Evolutionary conservation across 768 basidiomycete species (phyloP).

Genomic region (Suillus weaverae): DNA sequence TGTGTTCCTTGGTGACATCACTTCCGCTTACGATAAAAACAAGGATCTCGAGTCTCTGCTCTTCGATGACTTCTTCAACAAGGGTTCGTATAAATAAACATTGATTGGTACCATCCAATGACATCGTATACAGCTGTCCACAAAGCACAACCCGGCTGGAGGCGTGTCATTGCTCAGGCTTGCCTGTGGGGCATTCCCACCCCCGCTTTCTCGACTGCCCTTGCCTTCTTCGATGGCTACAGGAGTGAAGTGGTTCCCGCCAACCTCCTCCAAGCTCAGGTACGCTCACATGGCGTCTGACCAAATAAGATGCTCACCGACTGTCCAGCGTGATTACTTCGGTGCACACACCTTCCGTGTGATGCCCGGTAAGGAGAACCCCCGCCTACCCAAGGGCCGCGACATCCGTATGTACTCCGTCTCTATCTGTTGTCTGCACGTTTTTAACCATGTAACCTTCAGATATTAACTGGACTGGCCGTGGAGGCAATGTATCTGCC

Average conservation of each 20-base stretch:
- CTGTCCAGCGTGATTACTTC: slow-evolving; percentile 88
- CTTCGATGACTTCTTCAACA: slow-evolving; percentile 97
- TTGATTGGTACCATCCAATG: slow-evolving; percentile 7
- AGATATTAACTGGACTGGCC: slow-evolving; percentile 99
- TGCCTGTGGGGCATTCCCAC: slow-evolving; percentile 97
- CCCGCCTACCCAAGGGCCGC: slow-evolving; percentile 71
- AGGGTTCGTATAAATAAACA: slow-evolving; percentile 47
- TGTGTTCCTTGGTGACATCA: slow-evolving; percentile 94
- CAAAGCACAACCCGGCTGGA: slow-evolving; percentile 96
- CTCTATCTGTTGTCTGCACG: not conserved
- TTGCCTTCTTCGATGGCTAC: slow-evolving; percentile 99
- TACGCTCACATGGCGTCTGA: slow-evolving; percentile 25
- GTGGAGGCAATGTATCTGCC: slow-evolving; percentile 92
- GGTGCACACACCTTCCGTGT: slow-evolving; percentile 98
- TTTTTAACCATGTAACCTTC: slow-evolving; percentile 7
- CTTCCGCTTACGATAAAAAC: slow-evolving; percentile 86
- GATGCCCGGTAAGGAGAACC: slow-evolving; percentile 88
- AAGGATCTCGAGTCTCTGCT: slow-evolving; percentile 84
- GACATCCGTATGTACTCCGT: slow-evolving; percentile 77
- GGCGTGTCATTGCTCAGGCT: slow-evolving; percentile 94
- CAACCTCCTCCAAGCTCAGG: slow-evolving; percentile 93
- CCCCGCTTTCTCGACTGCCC: slow-evolving; percentile 96
- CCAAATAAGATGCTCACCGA: slow-evolving; percentile 11
- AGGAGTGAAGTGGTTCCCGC: slow-evolving; percentile 93
- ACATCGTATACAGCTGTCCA: slow-evolving; percentile 63